Evolutionary conservation across 139 green algal species (phyloP), one percentile per base, ranked within the genome.

Genomic region (Coelastrella sp.): DNA sequence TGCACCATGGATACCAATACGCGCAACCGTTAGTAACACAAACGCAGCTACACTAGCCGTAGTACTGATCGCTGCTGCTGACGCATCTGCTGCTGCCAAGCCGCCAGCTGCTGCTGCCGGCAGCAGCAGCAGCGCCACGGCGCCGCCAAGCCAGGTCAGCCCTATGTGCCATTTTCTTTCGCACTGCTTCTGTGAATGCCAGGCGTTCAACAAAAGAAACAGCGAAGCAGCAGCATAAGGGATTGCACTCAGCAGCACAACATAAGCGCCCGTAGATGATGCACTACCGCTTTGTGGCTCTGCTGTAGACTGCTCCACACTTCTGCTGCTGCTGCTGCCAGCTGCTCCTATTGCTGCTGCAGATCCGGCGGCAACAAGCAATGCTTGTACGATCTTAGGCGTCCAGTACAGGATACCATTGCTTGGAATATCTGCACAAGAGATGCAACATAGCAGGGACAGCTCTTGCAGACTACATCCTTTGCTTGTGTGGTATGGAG

Each of bases 391-490:
- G 32, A 88, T 80, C 47, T 80, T 88, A 5, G 83, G 83, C 8
- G 83, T 88, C 11, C 59, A 88, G 83, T 88, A 88, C 65, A 88
- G 56, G 32, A 88, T 65, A 3, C 83, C 83, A 66, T 88, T 88
- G 64, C 82, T 61, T 17, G 82, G 61, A 6, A 87, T 87, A 64
- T 87, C 64, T 71, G 64, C 64, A 71, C 11, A n/a, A n/a, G n/a
- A n/a, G n/a, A n/a, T n/a, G n/a, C n/a, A n/a, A n/a, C n/a, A n/a
- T n/a, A n/a, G n/a, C n/a, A n/a, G n/a, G n/a, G n/a, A n/a, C n/a
- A n/a, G n/a, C n/a, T n/a, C n/a, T n/a, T n/a, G n/a, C n/a, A n/a
- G n/a, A n/a, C n/a, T n/a, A n/a, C n/a, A n/a, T n/a, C n/a, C n/a
- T n/a, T n/a, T n/a, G n/a, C n/a, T n/a, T n/a, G n/a, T n/a, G n/a